These are phyloP conservation scores for Aspergillus neotritici DNA, from an alignment of 2,329 filamentous ascomycete genomes.

Conservation along the genomic window DNA sequence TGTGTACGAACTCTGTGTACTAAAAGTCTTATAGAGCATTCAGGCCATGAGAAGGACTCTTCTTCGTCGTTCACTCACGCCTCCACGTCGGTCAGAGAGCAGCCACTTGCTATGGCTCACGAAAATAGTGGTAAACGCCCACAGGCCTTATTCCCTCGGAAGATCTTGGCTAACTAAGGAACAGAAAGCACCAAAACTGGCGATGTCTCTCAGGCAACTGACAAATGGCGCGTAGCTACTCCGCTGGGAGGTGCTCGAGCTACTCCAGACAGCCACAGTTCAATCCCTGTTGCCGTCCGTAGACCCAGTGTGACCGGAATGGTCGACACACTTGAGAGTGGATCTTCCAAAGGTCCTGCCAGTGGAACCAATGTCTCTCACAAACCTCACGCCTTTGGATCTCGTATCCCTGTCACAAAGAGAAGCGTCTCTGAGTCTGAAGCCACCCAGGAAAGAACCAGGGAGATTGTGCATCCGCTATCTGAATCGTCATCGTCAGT, in stretches of 20 bases:
- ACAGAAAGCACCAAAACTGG: no score
- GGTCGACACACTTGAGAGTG: neutral
- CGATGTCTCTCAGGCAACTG: no score
- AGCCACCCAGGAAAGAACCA: neutral
- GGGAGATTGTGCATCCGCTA: neutral
- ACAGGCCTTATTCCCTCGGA: no score
- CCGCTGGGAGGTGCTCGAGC: conserved; percentile 10
- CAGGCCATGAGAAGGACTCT: no score
- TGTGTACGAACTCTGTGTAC: no score
- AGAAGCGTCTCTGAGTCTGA: neutral
- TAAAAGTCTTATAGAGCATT: no score
- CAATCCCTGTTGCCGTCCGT: conserved; percentile 11
- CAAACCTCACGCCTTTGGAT: conserved; percentile 8
- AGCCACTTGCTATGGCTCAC: no score
- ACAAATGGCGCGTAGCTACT: neutral
- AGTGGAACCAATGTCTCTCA: conserved; percentile 7
- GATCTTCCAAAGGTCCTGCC: neutral
- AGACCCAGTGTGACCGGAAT: conserved; percentile 5
- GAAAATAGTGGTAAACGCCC: no score
- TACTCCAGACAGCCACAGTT: conserved; percentile 10
- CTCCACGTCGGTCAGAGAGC: no score
- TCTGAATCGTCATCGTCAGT: conserved; percentile 7
- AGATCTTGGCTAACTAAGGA: no score
- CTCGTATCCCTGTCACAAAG: neutral
- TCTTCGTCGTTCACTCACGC: no score